Conservation (phyloP, 2,329 filamentous ascomycete genomes). For the Alternaria atra region DNA sequence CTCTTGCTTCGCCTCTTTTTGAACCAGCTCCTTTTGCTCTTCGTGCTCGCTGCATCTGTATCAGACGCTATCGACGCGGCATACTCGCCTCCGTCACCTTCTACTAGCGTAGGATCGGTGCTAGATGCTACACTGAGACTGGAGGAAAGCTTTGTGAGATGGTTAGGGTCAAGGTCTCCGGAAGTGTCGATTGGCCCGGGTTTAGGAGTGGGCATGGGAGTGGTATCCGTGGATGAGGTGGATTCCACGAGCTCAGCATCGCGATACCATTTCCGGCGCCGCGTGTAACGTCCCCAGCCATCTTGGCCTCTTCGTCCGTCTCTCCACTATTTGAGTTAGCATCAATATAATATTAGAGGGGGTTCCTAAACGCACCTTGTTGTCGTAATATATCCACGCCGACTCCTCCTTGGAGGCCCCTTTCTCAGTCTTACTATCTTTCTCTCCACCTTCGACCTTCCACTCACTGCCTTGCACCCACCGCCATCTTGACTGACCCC, state of each 20-base stretch:
- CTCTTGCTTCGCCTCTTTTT: constrained; percentile 42
- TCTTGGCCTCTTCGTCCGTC: constrained; percentile 84
- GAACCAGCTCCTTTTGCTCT: constrained; percentile 49
- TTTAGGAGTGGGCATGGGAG: constrained; percentile 54
- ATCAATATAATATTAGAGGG: not conserved
- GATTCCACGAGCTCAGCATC: constrained; percentile 94
- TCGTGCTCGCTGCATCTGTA: constrained; percentile 44
- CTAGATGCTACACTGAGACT: constrained; percentile 38
- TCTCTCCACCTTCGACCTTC: constrained; percentile 78
- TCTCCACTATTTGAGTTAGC: constrained; percentile 73
- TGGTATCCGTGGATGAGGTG: constrained; percentile 55
- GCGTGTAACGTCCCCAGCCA: constrained; percentile 93
- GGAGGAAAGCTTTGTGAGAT: constrained; percentile 33
- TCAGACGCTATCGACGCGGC: constrained; percentile 38
- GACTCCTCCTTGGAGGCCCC: constrained; percentile 57
- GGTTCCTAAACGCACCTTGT: constrained; percentile 70
- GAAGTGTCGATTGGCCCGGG: constrained; percentile 41
- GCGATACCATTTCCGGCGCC: constrained; percentile 93
- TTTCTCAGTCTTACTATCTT: constrained; percentile 49
- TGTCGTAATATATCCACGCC: constrained; percentile 98
- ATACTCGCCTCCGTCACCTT: constrained; percentile 35
- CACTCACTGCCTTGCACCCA: constrained; percentile 90
- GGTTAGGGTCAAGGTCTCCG: constrained; percentile 30
- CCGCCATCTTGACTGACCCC: constrained; percentile 71
- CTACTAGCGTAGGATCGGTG: constrained; percentile 34